These are phyloP conservation scores for Aspergillus cristatus DNA, from an alignment of 495 filamentous ascomycete genomes.

Conservation along the genomic window DNA sequence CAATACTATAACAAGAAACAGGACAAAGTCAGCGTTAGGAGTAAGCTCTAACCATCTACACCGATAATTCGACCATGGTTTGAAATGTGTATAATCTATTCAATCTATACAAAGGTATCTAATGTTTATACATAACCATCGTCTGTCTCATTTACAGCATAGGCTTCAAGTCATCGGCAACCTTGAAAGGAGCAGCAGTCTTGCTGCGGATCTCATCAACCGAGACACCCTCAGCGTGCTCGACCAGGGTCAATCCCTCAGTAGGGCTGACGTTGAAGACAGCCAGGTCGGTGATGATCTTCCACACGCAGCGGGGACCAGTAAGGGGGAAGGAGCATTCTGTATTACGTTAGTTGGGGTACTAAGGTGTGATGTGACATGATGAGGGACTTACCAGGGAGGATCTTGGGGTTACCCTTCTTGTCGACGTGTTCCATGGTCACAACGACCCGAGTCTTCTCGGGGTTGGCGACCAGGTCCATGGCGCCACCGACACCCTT, in stretches of 20 bases:
- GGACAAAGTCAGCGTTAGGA: no score
- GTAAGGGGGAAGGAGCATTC: slow-evolving; percentile 83
- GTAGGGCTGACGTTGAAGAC: slow-evolving; percentile 81
- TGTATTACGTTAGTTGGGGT: slow-evolving; percentile 28
- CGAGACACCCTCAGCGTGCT: slow-evolving; percentile 72
- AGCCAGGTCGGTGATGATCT: slow-evolving; percentile 81
- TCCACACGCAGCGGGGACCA: slow-evolving; percentile 69
- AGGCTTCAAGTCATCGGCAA: slow-evolving; percentile 62
- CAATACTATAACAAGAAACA: slow-evolving; percentile 14
- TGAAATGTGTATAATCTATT: no score
- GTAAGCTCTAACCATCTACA: no score
- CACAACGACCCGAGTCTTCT: slow-evolving; percentile 76
- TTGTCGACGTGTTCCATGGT: slow-evolving; percentile 91
- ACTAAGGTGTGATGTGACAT: neutral
- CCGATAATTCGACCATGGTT: no score
- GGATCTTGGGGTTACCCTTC: slow-evolving; percentile 82
- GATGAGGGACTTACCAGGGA: slow-evolving; percentile 18
- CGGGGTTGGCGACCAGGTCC: slow-evolving; percentile 81
- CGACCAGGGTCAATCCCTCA: slow-evolving; percentile 67
- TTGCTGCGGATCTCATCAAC: slow-evolving; percentile 81
- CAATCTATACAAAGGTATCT: slow-evolving; percentile 3
- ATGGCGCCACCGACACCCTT: slow-evolving; percentile 91
- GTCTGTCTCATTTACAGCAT: slow-evolving; percentile 48
- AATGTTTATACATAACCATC: slow-evolving; percentile 2
- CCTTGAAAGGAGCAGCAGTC: slow-evolving; percentile 76